A percentile compares a stretch with the other conserved stretches of the same genome.
Conservation (phyloP, 495 filamentous ascomycete genomes). For the Aspergillus bridgeri region DNA sequence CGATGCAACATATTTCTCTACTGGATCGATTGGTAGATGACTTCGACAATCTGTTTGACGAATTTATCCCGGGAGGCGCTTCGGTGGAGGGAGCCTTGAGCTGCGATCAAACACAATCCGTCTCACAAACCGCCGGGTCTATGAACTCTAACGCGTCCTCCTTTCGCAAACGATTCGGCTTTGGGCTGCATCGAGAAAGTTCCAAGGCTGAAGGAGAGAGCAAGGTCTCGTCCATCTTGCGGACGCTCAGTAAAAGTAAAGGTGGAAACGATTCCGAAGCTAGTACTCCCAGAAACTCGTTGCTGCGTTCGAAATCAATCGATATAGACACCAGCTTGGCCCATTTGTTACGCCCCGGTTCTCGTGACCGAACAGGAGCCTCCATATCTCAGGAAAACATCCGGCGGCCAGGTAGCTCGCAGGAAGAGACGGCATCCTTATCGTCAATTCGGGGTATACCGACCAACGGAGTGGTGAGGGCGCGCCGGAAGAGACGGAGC, state of each 20-base stretch:
- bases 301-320: conserved; percentile 77
- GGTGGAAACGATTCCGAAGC: conserved; percentile 52
- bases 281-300: conserved; percentile 58
- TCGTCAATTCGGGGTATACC: conserved; percentile 36
- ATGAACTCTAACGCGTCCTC: conserved; percentile 75
- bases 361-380: conserved; percentile 59
- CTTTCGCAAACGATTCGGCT: conserved; percentile 76
- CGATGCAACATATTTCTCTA: conserved; percentile 83
- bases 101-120: conserved; percentile 46
- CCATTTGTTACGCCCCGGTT: conserved; percentile 57
- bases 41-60: conserved; percentile 81
- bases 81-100: conserved; percentile 41
- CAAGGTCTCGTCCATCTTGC: conserved; percentile 74
- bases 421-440: conserved; percentile 37
- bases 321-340: conserved; percentile 60
- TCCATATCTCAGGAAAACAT: conserved; percentile 41
- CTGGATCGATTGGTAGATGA: conserved; percentile 92
- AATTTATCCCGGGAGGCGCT: conserved; percentile 50
- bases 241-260: conserved; percentile 83
- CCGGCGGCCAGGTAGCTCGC: conserved; percentile 46
- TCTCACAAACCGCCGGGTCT: conserved; percentile 52
- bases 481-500: conserved; percentile 78
- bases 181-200: conserved; percentile 72
- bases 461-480: conserved; percentile 37
- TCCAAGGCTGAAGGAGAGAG: conserved; percentile 63